Percentiles rank a stretch among this genome's conserved stretches.
Conservation (phyloP, 2,329 filamentous ascomycete species). For the Aplosporella prunicola region DNA sequence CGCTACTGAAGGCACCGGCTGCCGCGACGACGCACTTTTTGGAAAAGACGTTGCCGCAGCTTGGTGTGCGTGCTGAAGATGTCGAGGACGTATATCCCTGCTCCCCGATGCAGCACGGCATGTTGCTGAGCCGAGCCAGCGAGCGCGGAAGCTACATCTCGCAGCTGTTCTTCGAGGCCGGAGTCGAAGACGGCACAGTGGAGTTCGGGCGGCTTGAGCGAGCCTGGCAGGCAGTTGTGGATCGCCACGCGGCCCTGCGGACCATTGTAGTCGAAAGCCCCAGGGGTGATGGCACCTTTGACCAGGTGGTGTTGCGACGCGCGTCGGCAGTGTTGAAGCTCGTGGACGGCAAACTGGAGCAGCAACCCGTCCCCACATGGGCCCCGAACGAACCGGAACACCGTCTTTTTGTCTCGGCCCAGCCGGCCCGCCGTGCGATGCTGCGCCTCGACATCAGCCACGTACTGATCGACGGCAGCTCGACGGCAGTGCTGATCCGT, state of each 20-base stretch:
- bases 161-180: not conserved
- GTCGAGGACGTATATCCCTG: constrained; percentile 10
- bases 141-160: constrained; percentile 4
- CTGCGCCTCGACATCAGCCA: constrained; percentile 42
- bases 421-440: not conserved
- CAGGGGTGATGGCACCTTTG: constrained; percentile 23
- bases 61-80: constrained; percentile 15
- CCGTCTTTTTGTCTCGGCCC: constrained; percentile 1
- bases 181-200: not conserved
- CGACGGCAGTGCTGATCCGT: constrained; percentile 39
- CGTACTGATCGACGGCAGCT: constrained; percentile 43
- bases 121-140: constrained; percentile 5
- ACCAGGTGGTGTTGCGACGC: constrained; percentile 20
- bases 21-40: not conserved
- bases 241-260: constrained; percentile 23
- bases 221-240: constrained; percentile 27
- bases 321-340: constrained; percentile 14
- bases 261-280: constrained; percentile 27
- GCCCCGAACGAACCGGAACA: constrained; percentile 32
- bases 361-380: constrained; percentile 2
- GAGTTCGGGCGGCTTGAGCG: constrained; percentile 21
- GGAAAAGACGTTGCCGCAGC: not conserved
- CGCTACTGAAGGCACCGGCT: not conserved
- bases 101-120: constrained; percentile 9
- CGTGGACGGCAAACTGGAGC: constrained; percentile 15